phyloP scores from a whole-genome alignment of 2,329 filamentous ascomycete genomes.

The Cladosporium sp. region DNA sequence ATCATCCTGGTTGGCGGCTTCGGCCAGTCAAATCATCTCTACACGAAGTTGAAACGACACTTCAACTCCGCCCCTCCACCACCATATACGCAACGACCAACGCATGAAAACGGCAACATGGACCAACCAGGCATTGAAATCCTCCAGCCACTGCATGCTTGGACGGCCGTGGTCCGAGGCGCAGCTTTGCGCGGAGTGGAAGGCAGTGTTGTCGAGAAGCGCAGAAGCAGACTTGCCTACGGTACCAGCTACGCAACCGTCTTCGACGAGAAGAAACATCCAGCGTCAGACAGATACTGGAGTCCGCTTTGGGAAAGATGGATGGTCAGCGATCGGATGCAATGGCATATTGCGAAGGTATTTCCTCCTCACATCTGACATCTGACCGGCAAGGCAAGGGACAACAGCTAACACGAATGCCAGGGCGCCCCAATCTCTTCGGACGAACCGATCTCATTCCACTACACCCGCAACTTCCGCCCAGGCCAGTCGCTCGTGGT shows the following conservation, averaged over 20 bases:
- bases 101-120: constrained; percentile 54
- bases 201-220: constrained; percentile 75
- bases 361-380: constrained; percentile 27
- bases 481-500: constrained; percentile 75
- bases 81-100: constrained; percentile 68
- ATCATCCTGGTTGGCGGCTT: constrained; percentile 82
- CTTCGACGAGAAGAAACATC: constrained; percentile 74
- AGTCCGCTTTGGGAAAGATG: constrained; percentile 76
- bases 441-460: constrained; percentile 73
- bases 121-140: constrained; percentile 66
- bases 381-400: background rate
- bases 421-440: constrained; percentile 72
- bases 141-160: constrained; percentile 79
- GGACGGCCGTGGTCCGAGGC: constrained; percentile 77
- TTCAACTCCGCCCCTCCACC: constrained; percentile 58
- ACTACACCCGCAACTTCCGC: constrained; percentile 83
- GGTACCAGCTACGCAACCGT: constrained; percentile 75
- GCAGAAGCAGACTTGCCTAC: constrained; percentile 74
- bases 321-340: constrained; percentile 83
- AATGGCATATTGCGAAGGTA: constrained; percentile 81
- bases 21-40: constrained; percentile 70
- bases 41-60: constrained; percentile 67
- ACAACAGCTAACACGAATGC: background rate
- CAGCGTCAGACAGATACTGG: constrained; percentile 74
- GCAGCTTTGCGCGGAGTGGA: constrained; percentile 74